These are phyloP conservation scores for Phanerodontia chrysosporium DNA, from an alignment of 768 basidiomycete species.

Conservation along the genomic window DNA sequence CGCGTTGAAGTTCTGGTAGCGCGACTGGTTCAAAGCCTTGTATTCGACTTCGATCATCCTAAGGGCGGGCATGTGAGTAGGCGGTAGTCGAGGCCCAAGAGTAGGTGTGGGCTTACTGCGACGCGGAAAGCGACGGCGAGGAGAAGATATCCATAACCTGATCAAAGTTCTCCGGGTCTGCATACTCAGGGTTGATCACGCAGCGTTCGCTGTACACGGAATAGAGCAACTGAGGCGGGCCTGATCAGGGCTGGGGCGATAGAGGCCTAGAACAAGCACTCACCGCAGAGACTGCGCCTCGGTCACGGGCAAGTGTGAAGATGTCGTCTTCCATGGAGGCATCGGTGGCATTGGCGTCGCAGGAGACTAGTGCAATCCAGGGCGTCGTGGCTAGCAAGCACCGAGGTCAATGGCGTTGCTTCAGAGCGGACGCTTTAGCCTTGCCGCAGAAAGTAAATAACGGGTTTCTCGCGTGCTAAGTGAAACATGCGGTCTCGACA, in stretches of 20 bases:
- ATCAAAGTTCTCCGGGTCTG: slow-evolving; percentile 57
- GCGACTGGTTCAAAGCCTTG: slow-evolving; percentile 43
- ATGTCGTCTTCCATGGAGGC: slow-evolving; percentile 62
- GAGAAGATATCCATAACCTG: slow-evolving; percentile 75
- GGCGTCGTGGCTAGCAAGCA: slow-evolving; percentile 58
- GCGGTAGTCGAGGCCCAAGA: neutral
- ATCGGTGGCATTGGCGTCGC: slow-evolving; percentile 72
- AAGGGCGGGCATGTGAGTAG: neutral
- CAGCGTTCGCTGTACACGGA: slow-evolving; percentile 71
- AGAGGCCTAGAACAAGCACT: slow-evolving; percentile 19
- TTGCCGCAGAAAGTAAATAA: too few relatives aligned
- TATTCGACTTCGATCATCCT: slow-evolving; percentile 58
- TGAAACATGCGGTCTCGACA: too few relatives aligned
- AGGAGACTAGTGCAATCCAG: slow-evolving; percentile 88
- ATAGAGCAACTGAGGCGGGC: slow-evolving; percentile 60
- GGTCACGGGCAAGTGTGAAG: slow-evolving; percentile 74
- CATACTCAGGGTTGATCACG: slow-evolving; percentile 69
- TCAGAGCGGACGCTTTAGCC: neutral
- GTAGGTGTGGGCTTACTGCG: slow-evolving; percentile 33
- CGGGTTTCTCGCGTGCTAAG: too few relatives aligned
- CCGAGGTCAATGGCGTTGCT: neutral
- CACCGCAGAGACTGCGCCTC: slow-evolving; percentile 80
- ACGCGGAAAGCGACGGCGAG: slow-evolving; percentile 56
- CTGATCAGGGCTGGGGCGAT: neutral
- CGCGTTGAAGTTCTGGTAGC: slow-evolving; percentile 58